Percentiles rank a stretch among this genome's conserved stretches.
phyloP scores from a whole-genome alignment of 805 yeast species.

The Saturnispora hagleri region DNA sequence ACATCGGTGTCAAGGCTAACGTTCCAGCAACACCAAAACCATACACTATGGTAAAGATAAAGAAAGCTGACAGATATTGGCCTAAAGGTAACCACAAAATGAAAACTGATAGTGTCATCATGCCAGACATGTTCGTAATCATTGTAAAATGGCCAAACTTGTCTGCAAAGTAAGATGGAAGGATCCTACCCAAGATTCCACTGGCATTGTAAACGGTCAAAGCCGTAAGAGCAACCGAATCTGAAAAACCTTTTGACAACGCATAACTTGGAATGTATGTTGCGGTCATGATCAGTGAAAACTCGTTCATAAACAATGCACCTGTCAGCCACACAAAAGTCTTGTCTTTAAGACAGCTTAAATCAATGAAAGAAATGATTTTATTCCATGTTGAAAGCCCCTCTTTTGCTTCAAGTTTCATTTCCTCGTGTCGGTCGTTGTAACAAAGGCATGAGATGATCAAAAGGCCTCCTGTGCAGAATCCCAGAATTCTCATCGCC shows the following conservation, averaged over 20 bases:
- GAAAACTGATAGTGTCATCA: conserved; percentile 38
- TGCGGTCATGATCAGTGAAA: conserved; percentile 40
- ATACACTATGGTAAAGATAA: conserved; percentile 43
- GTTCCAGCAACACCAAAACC: conserved; percentile 59
- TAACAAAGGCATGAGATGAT: conserved; percentile 27
- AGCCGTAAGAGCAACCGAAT: conserved; percentile 33
- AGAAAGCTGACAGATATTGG: conserved; percentile 30
- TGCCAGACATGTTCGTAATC: conserved; percentile 28
- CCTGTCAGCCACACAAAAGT: conserved; percentile 32
- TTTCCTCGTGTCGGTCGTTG: conserved; percentile 21
- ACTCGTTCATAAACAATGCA: conserved; percentile 41
- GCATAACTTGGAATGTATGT: conserved; percentile 55
- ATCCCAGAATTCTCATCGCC: conserved; percentile 49
- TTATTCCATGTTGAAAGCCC: conserved; percentile 9
- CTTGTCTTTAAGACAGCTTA: conserved; percentile 32
- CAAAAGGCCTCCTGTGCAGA: conserved; percentile 31
- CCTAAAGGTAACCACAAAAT: conserved; percentile 61
- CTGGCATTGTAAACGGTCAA: conserved; percentile 36
- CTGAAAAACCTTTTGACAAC: conserved; percentile 37
- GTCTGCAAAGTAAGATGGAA: conserved; percentile 40
- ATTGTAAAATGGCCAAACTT: conserved; percentile 37
- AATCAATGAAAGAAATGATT: conserved; percentile 28
- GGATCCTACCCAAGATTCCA: conserved; percentile 37
- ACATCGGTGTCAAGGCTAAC: conserved; percentile 56
- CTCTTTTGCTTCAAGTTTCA: conserved; percentile 3